phyloP scores from a whole-genome alignment of 441 rosid genomes.

The Croton setiger region DNA sequence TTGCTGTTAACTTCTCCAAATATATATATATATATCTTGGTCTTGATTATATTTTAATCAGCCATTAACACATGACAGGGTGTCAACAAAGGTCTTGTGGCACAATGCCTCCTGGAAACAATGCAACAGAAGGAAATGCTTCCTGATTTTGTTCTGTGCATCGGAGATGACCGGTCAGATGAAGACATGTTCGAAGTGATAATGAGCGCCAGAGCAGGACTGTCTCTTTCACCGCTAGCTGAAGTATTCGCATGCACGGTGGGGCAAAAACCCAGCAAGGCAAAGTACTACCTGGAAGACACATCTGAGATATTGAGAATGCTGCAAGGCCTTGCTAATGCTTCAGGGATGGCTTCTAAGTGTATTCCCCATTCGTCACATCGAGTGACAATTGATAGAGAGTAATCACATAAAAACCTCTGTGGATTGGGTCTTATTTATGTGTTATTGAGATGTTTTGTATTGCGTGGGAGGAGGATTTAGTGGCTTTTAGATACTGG shows the following conservation, averaged over 20 bases:
- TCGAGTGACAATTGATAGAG: slow-evolving; percentile 18
- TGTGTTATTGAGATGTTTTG: not conserved
- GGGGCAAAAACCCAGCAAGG: slow-evolving; percentile 90
- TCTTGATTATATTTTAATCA: not conserved
- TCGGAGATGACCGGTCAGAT: slow-evolving; percentile 89
- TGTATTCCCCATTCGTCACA: slow-evolving; percentile 19
- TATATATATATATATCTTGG: not conserved
- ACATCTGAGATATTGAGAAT: slow-evolving; percentile 67
- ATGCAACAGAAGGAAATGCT: slow-evolving; percentile 57
- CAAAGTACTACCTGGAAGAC: slow-evolving; percentile 87
- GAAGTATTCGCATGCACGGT: slow-evolving; percentile 91
- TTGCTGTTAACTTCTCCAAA: not conserved
- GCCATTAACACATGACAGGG: slow-evolving; percentile 40
- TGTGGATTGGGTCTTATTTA: not conserved
- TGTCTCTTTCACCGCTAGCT: slow-evolving; percentile 65
- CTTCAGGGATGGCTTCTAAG: slow-evolving; percentile 37
- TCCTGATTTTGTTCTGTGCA: slow-evolving; percentile 79
- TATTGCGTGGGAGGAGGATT: not conserved
- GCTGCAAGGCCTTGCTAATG: slow-evolving; percentile 59
- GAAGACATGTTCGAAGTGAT: slow-evolving; percentile 96
- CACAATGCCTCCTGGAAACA: slow-evolving; percentile 47
- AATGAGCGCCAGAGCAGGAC: slow-evolving; percentile 52
- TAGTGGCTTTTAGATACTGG: not conserved
- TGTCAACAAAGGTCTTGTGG: slow-evolving; percentile 81
- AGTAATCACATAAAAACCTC: not conserved